Base-by-base conservation (phyloP, 2,329 filamentous ascomycete genomes). In the Mycosphaerelloides madeirae region DNA sequence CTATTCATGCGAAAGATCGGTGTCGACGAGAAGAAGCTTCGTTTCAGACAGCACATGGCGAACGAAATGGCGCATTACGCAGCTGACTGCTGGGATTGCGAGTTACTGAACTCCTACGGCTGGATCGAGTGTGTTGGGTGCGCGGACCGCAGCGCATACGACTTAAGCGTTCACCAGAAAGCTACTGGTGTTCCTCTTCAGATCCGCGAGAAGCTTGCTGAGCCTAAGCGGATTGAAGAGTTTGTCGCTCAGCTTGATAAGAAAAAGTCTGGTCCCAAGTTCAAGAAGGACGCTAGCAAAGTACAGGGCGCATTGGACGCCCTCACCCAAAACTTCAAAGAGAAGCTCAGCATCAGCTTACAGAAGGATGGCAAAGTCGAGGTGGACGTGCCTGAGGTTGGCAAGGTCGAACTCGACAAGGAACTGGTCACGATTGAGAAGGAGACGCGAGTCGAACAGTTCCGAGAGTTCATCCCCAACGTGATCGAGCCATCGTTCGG, bases 81-180 rank as follows among this genome's bases (percentile, higher is more conserved):
- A 36, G 79, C 83, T 44, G 93, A 98, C 73, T 98, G 93, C 73
- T 97, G 93, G 93, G 93, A 98, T 68, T 91, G 89, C 12, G 93
- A 98, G 68, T 74, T 98, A 43, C 75, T 85, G 52, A 97, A 87
- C 46, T 90, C 85, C 50, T 90, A 90, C 61, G 93, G 93, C 65
- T 98, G 93, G 93, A 87, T 97, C 52, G 93, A 98, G 74, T 97
- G 91, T 67, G 91, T 97, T 61, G 93, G 93, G 51, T 97, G 93
- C 68, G 93, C 93, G 49, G 91, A 96, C 66, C 82, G 93, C 60
- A 95, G 87, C 65, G 93, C 93, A 15, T 98, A 95, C 67, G 93
- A 98, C 69, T 68, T 97, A 65, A 85, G 81, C 29, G 90, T 96
- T 8, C 93, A 97, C 70, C 83, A 85, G 64, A 91, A 95, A 72